A percentile compares a stretch with the other conserved stretches of the same genome.
These are phyloP conservation scores for Psilocybe tampanensis DNA, from an alignment of 768 basidiomycete species.

Conservation along the genomic window DNA sequence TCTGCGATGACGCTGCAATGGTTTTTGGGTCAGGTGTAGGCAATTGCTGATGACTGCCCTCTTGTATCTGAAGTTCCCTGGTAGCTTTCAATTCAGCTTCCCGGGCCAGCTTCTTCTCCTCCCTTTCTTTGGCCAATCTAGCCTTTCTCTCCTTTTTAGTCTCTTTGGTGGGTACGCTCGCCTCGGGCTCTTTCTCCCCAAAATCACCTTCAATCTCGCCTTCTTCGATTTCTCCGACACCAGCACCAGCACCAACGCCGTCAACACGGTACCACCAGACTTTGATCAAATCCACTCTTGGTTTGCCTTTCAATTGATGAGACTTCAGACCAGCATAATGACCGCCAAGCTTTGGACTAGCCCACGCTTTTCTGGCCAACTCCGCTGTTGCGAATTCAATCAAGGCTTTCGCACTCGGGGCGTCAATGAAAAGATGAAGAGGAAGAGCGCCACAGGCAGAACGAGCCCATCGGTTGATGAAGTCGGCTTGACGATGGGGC, in stretches of 20 bases:
- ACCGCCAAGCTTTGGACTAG: constrained; percentile 46
- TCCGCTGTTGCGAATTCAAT: constrained; percentile 51
- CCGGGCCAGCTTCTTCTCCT: constrained; percentile 22
- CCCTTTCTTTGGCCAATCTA: constrained; percentile 26
- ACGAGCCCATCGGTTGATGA: constrained; percentile 45
- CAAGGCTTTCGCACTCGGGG: constrained; percentile 44
- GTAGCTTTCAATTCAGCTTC: constrained; percentile 8
- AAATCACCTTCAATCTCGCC: constrained; percentile 50
- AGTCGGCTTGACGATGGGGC: constrained; percentile 42
- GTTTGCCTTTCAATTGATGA: constrained; percentile 44
- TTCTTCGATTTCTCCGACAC: constrained; percentile 50
- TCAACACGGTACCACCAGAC: constrained; percentile 54
- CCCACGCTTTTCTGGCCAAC: constrained; percentile 49
- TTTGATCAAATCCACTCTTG: constrained; percentile 45
- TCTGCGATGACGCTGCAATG: neutral
- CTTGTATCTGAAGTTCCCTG: constrained; percentile 2
- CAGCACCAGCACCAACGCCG: constrained; percentile 38
- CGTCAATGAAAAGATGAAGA: constrained; percentile 43
- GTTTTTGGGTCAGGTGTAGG: neutral
- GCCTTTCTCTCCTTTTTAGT: constrained; percentile 32
- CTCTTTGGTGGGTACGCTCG: constrained; percentile 26
- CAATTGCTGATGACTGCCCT: neutral
- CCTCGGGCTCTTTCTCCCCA: constrained; percentile 32
- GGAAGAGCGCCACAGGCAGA: constrained; percentile 38
- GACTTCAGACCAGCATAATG: constrained; percentile 29